Evolutionary conservation across 2,329 filamentous ascomycete genomes (phyloP), one percentile per base, ranked within the genome.

Genomic region (Plectosphaerella plurivora): DNA sequence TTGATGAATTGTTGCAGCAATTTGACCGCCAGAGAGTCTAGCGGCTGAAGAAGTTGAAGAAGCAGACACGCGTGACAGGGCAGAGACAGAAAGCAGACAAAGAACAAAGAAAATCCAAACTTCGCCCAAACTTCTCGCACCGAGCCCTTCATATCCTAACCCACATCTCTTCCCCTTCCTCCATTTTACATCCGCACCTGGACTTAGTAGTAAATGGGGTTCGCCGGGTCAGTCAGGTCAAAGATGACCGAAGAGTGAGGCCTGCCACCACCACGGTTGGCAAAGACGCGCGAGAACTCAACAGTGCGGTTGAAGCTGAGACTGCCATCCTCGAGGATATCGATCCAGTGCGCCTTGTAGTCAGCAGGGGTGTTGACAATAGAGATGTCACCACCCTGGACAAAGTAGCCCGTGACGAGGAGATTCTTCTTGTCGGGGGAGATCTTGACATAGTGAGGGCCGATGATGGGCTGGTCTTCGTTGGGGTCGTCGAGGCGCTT

Each of bases 401-500:
- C 79, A 60, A 86, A 86, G 69, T 86, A 86, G 50, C 83, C 83
- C n/a, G 79, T 83, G 14, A 85, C 81, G 2, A 85, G 71, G 15
- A 86, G 65, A 62, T 85, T 79, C 72, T 83, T 83, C 72, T 84
- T 81, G 57, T 85, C 82, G 0, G 82, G 82, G 5, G 79, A 78
- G 54, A 86, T 72, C 71, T 85, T 86, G 68, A 86, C 69, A 59
- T 84, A 86, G 69, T 86, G 82, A 0, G 82, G 82, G 1, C 82
- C 81, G 50, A 84, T 73, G 53, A 78, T 81, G 18, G 79, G 80
- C 64, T 86, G 82, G 28, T 71, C 65, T 63, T 80, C 77, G 52
- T 83, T 64, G 0, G 82, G 82, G 59, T 86, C 69, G 56, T 86
- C 83, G 20, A 86, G 78, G 11, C 82, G 78, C 68, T 79, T 83